phyloP scores from a whole-genome alignment of 148 eudicot genomes.

The Fallopia convolvulus region DNA sequence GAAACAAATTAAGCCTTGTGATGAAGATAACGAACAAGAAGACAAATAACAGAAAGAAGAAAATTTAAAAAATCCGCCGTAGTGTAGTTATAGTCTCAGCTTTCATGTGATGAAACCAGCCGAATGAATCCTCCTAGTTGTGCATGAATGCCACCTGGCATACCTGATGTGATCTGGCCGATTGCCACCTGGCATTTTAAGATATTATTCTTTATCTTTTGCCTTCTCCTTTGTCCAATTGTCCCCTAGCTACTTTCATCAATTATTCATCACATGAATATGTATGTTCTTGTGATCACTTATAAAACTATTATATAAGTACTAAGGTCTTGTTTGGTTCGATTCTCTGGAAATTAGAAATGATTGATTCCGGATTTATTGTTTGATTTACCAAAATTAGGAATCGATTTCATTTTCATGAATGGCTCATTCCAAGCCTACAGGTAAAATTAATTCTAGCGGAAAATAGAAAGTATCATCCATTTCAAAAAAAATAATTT shows the following conservation, averaged over 20 bases:
- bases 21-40: neutral
- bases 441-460: too few species aligned
- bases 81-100: neutral
- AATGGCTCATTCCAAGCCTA: too few species aligned
- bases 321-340: too few species aligned
- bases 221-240: neutral
- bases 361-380: too few species aligned
- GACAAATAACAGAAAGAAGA: neutral
- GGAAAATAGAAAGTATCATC: too few species aligned
- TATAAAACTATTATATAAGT: too few species aligned
- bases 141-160: constrained; percentile 9
- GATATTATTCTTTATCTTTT: neutral
- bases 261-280: too few species aligned
- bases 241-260: neutral
- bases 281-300: too few species aligned
- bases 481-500: too few species aligned
- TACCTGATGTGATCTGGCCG: neutral
- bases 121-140: neutral
- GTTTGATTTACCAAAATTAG: too few species aligned
- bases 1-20: neutral
- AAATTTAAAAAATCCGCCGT: neutral
- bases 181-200: neutral
- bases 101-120: neutral
- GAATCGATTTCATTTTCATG: too few species aligned
- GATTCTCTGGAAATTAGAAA: too few species aligned